Evolutionary conservation across 2,329 filamentous ascomycete genomes (phyloP), one percentile per base, ranked within the genome.

Genomic region (Alternaria postmessia): DNA sequence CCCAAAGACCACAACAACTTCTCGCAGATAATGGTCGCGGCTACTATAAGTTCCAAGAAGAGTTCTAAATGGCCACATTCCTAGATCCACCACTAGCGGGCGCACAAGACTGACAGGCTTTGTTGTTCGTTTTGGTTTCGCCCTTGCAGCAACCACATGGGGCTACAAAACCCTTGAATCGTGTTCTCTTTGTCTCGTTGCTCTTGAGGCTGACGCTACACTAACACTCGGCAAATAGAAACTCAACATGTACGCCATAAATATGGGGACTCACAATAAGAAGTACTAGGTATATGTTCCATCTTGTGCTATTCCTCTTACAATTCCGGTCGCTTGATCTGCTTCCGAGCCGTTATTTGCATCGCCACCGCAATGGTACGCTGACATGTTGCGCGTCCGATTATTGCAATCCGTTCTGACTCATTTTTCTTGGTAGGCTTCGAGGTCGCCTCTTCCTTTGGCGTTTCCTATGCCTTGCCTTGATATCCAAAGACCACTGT

Each of bases 151-250:
- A n/a, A 44, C 34, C 48, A 38, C 20, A 22, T 41, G 57, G 52
- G 53, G 34, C 44, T 32, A 51, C 42, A 3, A 11, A 42, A 20
- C 32, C 54, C 46, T 30, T 43, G 39, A 22, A 38, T 11, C 36
- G 24, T 47, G 14, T 39, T 34, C 43, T 57, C 58, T 61, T 61
- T 61, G 58, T 61, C 46, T 28, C 18, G 51, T n/a, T 18, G 34
- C 26, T 5, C 30, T 43, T 20, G 54, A 57, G 56, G 59, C 54
- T 52, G 51, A 20, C 26, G 46, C 52, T 28, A 32, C 46, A 30
- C 22, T 18, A 5, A 12, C 47, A 34, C 16, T n/a, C 44, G 51
- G 53, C 63, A 42, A 67, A 64, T 65, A 41, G 34, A 14, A 51
- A 30, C 39, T 14, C 28, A 41, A 26, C 32, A 8, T 43, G 12